Conservation (phyloP, 768 basidiomycete species). For the Multifurca ochricompacta region DNA sequence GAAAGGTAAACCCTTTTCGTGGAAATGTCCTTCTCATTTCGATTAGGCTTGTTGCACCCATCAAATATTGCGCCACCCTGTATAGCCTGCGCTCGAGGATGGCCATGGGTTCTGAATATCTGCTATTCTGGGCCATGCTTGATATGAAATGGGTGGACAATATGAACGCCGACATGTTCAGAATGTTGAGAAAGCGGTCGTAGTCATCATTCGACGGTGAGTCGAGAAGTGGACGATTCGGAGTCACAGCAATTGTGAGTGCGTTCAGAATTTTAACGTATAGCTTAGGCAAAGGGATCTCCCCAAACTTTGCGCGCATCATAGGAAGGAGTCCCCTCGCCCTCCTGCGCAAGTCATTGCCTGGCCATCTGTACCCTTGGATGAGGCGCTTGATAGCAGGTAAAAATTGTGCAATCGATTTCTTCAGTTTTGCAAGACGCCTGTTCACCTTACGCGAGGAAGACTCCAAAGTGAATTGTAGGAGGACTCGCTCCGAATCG, state of each 20-base stretch:
- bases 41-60: conserved; percentile 12
- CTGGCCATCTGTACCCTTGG: conserved; percentile 10
- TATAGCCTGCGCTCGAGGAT: conserved; percentile 11
- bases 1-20: not conserved
- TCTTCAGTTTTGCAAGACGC: conserved; percentile 12
- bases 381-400: conserved; percentile 5
- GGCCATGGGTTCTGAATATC: conserved; percentile 3
- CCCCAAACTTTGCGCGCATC: conserved; percentile 10
- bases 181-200: conserved; percentile 7
- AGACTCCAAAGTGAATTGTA: conserved; percentile 1
- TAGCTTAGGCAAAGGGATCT: not conserved
- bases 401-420: conserved; percentile 3
- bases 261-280: conserved; percentile 9
- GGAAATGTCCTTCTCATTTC: conserved; percentile 8
- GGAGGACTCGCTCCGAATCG: conserved; percentile 2
- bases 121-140: conserved; percentile 1
- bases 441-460: conserved; percentile 13
- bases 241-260: conserved; percentile 1
- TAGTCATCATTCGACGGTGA: conserved; percentile 1
- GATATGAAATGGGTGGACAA: conserved; percentile 12
- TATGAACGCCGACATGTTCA: conserved; percentile 14
- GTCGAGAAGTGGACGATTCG: not conserved
- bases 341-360: conserved; percentile 7
- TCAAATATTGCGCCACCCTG: conserved; percentile 13
- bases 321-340: conserved; percentile 10